A percentile compares a stretch with the other conserved stretches of the same genome.
phyloP scores from a whole-genome alignment of 1,284 basidiomycete species.

The Microstroma glucosiphilum region DNA sequence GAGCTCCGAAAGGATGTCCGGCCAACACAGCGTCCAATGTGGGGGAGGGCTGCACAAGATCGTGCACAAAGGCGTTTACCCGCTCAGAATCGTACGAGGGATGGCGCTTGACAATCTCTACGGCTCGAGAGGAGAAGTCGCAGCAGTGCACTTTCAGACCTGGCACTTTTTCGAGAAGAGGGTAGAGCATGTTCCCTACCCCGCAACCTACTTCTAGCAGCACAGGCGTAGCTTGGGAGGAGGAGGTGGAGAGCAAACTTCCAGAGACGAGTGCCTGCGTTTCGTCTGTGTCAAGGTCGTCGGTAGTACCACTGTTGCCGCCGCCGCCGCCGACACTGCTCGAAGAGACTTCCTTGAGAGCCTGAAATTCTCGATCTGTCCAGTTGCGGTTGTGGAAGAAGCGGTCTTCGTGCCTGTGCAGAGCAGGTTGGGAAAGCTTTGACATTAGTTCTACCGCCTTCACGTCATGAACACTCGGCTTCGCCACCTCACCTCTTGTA shows the following conservation, averaged over 20 bases:
- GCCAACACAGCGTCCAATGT: neutral
- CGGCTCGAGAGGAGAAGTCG: slow-evolving; percentile 45
- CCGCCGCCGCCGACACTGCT: too few relatives aligned
- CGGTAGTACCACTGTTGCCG: too few relatives aligned
- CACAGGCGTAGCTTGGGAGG: slow-evolving; percentile 16
- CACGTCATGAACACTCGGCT: too few relatives aligned
- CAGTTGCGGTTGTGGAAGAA: slow-evolving; percentile 53
- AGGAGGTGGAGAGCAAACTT: too few relatives aligned
- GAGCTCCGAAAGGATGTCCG: slow-evolving; percentile 14
- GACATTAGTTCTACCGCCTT: too few relatives aligned
- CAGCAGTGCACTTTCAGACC: slow-evolving; percentile 44
- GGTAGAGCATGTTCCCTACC: slow-evolving; percentile 48
- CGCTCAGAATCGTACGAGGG: slow-evolving; percentile 26
- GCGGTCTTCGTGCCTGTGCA: slow-evolving; percentile 13
- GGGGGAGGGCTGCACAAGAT: slow-evolving; percentile 27
- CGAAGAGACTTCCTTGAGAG: neutral
- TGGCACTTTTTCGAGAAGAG: slow-evolving; percentile 30
- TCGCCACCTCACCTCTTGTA: slow-evolving; percentile 35
- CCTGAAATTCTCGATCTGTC: slow-evolving; percentile 47
- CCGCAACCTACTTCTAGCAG: slow-evolving; percentile 49
- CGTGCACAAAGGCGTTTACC: slow-evolving; percentile 50
- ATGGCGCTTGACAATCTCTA: slow-evolving; percentile 43
- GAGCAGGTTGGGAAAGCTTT: too few relatives aligned
- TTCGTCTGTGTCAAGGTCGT: too few relatives aligned
- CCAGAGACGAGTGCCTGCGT: too few relatives aligned